Conservation (phyloP, 768 basidiomycete genomes). For the Artomyces pyxidatus region DNA sequence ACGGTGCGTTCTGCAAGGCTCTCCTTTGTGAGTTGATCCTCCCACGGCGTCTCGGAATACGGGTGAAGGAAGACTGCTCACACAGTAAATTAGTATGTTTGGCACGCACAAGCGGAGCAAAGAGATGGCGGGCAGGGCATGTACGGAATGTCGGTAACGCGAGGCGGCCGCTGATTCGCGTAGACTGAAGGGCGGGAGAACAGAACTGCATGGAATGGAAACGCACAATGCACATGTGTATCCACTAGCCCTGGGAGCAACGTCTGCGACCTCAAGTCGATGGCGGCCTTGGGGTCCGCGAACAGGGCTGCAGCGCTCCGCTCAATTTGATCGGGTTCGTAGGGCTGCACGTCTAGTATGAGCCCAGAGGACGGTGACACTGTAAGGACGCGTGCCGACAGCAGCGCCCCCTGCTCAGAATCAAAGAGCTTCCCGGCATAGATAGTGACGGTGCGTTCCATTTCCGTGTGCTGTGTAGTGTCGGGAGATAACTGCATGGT, state of each 20-base stretch:
- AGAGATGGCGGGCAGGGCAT: too few relatives aligned
- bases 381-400: slow-evolving; percentile 39
- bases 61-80: slow-evolving; percentile 50
- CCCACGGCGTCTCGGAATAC: slow-evolving; percentile 53
- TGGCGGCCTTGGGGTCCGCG: slow-evolving; percentile 23
- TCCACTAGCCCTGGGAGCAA: slow-evolving; percentile 54
- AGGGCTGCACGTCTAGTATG: slow-evolving; percentile 33
- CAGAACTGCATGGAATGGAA: not conserved
- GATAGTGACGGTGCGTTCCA: slow-evolving; percentile 15
- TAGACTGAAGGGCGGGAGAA: not conserved
- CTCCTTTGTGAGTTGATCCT: slow-evolving; percentile 53
- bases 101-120: too few relatives aligned
- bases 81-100: not conserved
- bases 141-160: too few relatives aligned
- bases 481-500: too few relatives aligned
- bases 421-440: slow-evolving; percentile 47
- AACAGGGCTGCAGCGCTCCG: slow-evolving; percentile 1
- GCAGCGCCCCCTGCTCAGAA: slow-evolving; percentile 31
- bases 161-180: too few relatives aligned
- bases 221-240: slow-evolving; percentile 46
- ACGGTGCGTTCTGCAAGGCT: slow-evolving; percentile 50
- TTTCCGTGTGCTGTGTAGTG: too few relatives aligned
- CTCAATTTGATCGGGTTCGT: slow-evolving; percentile 7
- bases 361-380: slow-evolving; percentile 39
- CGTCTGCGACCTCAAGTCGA: slow-evolving; percentile 39